phyloP scores from a whole-genome alignment of 2,329 filamentous ascomycete species.

The Exophiala xenobiotica region DNA sequence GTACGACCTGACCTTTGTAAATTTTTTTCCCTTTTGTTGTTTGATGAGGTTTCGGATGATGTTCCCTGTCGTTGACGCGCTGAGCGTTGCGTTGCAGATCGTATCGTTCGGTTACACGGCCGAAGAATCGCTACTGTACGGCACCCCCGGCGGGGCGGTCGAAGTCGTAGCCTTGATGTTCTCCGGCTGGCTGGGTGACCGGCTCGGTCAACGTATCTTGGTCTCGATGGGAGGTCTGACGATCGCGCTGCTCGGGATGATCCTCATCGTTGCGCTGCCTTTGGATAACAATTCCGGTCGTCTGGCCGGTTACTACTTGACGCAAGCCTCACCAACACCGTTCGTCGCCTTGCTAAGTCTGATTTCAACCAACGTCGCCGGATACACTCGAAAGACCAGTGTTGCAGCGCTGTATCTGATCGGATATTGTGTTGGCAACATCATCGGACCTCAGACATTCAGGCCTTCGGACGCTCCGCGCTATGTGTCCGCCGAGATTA shows the following conservation, averaged over 20 bases:
- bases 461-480: conserved; percentile 55
- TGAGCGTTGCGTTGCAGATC: conserved; percentile 39
- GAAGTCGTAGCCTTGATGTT: conserved; percentile 60
- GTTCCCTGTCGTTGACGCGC: background rate
- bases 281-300: conserved; percentile 58
- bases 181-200: conserved; percentile 59
- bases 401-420: conserved; percentile 51
- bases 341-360: conserved; percentile 65
- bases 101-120: conserved; percentile 64
- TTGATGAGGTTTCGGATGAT: background rate
- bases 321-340: conserved; percentile 58
- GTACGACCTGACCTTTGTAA: conserved; percentile 8
- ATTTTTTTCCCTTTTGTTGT: background rate
- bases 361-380: conserved; percentile 60
- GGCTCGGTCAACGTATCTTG: conserved; percentile 58
- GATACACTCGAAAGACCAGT: conserved; percentile 56
- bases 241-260: conserved; percentile 28
- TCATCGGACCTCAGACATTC: conserved; percentile 58
- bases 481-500: conserved; percentile 64
- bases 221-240: conserved; percentile 51
- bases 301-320: conserved; percentile 66
- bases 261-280: conserved; percentile 54
- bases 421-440: conserved; percentile 54
- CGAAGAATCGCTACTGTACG: conserved; percentile 63
- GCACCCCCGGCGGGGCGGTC: conserved; percentile 64